Evolutionary conservation across 352 stramenopile genomes (phyloP).

Genomic region (Peronospora tabacina): DNA sequence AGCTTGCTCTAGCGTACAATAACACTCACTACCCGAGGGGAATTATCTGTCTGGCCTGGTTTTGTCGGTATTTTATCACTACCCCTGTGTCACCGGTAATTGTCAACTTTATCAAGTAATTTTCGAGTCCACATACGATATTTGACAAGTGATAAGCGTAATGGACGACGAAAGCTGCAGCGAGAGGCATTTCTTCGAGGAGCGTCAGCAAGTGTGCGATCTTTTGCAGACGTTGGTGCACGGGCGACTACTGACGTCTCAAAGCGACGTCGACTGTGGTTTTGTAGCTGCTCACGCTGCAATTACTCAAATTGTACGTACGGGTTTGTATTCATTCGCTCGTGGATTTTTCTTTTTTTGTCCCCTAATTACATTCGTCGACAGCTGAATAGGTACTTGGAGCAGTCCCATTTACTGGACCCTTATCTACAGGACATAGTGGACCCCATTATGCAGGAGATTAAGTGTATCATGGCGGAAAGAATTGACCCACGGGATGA

Average conservation of each 20-base stretch:
- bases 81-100: too few species aligned
- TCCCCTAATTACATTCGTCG: constrained; percentile 1
- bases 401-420: constrained; percentile 88
- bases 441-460: constrained; percentile 50
- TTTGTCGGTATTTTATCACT: too few species aligned
- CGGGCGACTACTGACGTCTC: constrained; percentile 20
- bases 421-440: constrained; percentile 74
- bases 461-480: constrained; percentile 48
- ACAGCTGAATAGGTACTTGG: constrained; percentile 83
- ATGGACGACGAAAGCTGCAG: constrained; percentile 35
- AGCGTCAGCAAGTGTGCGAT: constrained; percentile 39
- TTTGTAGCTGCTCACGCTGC: constrained; percentile 35
- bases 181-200: constrained; percentile 61
- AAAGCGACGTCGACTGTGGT: constrained; percentile 42
- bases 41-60: too few species aligned
- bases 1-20: too few species aligned
- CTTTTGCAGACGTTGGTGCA: constrained; percentile 36
- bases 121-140: too few species aligned
- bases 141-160: background rate
- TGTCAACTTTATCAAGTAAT: background rate
- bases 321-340: background rate
- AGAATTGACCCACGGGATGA: constrained; percentile 19
- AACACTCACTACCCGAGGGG: too few species aligned
- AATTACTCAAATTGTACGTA: constrained; percentile 48
- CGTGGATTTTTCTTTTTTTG: background rate